Evolutionary conservation across 257 asterid species (phyloP).

Genomic region (Osmanthus fragrans): DNA sequence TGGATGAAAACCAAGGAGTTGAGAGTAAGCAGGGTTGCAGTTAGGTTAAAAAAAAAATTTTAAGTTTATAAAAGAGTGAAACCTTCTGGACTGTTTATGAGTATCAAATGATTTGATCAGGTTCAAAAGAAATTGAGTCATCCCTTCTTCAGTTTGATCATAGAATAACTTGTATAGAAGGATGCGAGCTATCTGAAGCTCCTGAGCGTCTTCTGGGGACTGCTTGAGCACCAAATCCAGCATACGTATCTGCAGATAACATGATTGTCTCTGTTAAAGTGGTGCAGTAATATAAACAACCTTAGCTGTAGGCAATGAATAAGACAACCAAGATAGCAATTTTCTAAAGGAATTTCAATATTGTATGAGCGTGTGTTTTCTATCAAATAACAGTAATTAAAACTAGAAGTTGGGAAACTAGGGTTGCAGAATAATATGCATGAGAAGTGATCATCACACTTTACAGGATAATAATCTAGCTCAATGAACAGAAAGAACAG

Average conservation of each 20-base stretch:
- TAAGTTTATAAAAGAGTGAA: slow-evolving; percentile 16
- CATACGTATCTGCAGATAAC: slow-evolving; percentile 70
- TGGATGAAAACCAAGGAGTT: background rate
- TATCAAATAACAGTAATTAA: background rate
- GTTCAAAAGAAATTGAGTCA: slow-evolving; percentile 82
- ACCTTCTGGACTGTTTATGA: slow-evolving; percentile 93
- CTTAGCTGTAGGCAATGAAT: slow-evolving; percentile 14
- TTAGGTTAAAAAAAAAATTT: slow-evolving; percentile 11
- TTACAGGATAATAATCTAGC: slow-evolving; percentile 6
- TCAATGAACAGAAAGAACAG: slow-evolving; percentile 8
- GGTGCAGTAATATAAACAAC: slow-evolving; percentile 19
- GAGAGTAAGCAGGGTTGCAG: slow-evolving; percentile 18
- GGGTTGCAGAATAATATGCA: background rate
- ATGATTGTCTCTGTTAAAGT: slow-evolving; percentile 35
- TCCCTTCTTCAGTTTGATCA: slow-evolving; percentile 97
- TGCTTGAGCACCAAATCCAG: slow-evolving; percentile 86
- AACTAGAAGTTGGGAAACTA: slow-evolving; percentile 6
- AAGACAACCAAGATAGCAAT: background rate
- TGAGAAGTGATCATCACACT: background rate
- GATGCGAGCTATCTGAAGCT: slow-evolving; percentile 84
- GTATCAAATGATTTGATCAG: slow-evolving; percentile 84
- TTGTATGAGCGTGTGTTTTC: slow-evolving; percentile 15
- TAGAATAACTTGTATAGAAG: slow-evolving; percentile 96
- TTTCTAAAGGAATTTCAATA: background rate
- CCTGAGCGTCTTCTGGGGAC: slow-evolving; percentile 79